These are phyloP conservation scores for Phytophthora citricola DNA, from an alignment of 352 stramenopile genomes.

Conservation along the genomic window DNA sequence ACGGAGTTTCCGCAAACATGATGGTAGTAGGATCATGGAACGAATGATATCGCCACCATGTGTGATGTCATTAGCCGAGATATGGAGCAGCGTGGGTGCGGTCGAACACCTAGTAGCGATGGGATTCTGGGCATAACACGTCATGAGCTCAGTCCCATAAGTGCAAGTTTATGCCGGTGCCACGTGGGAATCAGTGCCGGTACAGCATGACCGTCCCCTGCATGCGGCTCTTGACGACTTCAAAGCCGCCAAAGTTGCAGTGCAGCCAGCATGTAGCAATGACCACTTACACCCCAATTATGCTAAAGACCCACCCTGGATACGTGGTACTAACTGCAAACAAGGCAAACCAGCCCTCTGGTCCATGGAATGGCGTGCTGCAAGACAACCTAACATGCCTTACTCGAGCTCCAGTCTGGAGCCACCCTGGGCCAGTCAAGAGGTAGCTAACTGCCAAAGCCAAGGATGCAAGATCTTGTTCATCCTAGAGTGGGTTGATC, in stretches of 20 bases:
- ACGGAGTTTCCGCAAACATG: background rate
- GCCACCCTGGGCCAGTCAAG: slow-evolving; percentile 4
- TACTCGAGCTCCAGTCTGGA: background rate
- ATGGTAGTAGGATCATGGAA: background rate
- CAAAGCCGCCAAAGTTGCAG: no score
- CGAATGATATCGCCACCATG: slow-evolving; percentile 1
- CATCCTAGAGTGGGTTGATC: slow-evolving; percentile 8
- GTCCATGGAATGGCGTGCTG: slow-evolving; percentile 4
- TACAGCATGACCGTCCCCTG: no score
- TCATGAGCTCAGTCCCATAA: slow-evolving; percentile 25
- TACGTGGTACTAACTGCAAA: slow-evolving; percentile 11
- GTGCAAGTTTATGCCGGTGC: slow-evolving; percentile 6
- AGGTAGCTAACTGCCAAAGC: background rate
- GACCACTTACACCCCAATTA: no score
- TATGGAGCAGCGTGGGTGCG: slow-evolving; percentile 20
- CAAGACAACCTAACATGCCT: slow-evolving; percentile 6
- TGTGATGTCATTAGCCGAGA: slow-evolving; percentile 8
- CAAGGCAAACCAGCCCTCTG: background rate
- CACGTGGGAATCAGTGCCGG: slow-evolving; percentile 5
- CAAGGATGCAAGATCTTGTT: background rate
- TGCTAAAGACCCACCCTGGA: slow-evolving; percentile 13
- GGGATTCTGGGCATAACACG: slow-evolving; percentile 31
- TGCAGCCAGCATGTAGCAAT: no score
- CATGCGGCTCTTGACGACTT: no score
- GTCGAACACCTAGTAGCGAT: slow-evolving; percentile 11